phyloP scores from a whole-genome alignment of 2,329 filamentous ascomycete species.

The Aureobasidium subglaciale region DNA sequence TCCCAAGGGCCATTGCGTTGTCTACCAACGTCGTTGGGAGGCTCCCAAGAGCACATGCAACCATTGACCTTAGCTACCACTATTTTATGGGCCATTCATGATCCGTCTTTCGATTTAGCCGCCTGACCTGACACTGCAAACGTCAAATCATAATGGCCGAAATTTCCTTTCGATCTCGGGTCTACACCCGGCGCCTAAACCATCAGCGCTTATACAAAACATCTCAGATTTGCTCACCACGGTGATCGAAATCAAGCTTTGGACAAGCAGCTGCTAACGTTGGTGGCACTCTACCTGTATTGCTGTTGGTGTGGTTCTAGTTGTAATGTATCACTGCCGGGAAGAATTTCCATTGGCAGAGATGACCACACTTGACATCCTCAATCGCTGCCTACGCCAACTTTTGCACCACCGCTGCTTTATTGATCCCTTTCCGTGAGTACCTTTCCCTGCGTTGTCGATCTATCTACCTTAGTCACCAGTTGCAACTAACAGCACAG shows the following conservation, averaged over 20 bases:
- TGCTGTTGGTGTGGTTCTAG: neutral
- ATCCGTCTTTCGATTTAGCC: neutral
- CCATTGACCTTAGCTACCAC: neutral
- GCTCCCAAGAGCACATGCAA: neutral
- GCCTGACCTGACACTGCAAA: neutral
- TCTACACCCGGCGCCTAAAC: neutral
- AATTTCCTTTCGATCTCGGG: neutral
- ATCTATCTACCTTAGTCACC: neutral
- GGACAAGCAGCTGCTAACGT: neutral
- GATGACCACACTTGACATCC: neutral
- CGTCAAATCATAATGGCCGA: neutral
- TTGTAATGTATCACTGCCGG: neutral
- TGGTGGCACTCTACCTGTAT: neutral
- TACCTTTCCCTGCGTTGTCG: neutral
- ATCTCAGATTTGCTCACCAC: neutral
- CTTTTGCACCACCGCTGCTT: neutral
- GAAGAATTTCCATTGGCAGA: neutral
- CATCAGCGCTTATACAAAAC: neutral
- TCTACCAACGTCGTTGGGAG: constrained; percentile 1
- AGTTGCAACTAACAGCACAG: neutral
- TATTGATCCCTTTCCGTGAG: neutral
- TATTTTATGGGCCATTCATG: neutral
- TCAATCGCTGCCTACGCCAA: neutral
- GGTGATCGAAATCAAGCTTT: neutral
- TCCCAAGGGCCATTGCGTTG: neutral